Conservation (phyloP, 1,139 yeast species). For the Taphrina betulina region DNA sequence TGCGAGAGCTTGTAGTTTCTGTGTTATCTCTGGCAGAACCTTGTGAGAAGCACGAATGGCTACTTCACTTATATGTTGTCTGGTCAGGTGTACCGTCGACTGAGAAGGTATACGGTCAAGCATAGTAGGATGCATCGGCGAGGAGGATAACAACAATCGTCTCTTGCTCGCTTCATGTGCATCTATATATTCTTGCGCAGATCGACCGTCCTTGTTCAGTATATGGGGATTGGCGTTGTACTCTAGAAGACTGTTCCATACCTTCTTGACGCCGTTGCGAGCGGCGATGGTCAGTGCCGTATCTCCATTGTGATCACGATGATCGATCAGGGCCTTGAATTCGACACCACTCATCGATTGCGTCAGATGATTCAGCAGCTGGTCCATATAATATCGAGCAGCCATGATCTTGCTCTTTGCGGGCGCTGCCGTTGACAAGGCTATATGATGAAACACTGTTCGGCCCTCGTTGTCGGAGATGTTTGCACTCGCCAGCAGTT, state of each 20-base stretch:
- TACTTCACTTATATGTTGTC: slow-evolving; percentile 49
- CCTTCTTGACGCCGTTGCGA: slow-evolving; percentile 70
- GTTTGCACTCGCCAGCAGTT: slow-evolving; percentile 72
- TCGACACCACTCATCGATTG: slow-evolving; percentile 58
- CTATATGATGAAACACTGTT: slow-evolving; percentile 90
- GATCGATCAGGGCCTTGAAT: slow-evolving; percentile 72
- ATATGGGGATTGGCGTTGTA: slow-evolving; percentile 73
- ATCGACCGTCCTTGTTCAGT: slow-evolving; percentile 66
- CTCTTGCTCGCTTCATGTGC: slow-evolving; percentile 33
- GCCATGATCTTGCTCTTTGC: slow-evolving; percentile 68
- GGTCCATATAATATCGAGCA: slow-evolving; percentile 76
- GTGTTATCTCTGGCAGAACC: slow-evolving; percentile 49
- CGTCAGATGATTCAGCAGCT: slow-evolving; percentile 80
- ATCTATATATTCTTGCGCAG: slow-evolving; percentile 68
- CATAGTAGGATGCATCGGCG: slow-evolving; percentile 14
- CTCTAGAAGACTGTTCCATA: slow-evolving; percentile 68
- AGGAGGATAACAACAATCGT: slow-evolving; percentile 15
- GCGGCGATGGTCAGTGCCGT: slow-evolving; percentile 85
- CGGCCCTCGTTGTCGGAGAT: slow-evolving; percentile 74
- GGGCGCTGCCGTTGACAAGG: slow-evolving; percentile 68
- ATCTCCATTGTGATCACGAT: slow-evolving; percentile 81
- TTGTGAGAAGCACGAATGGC: slow-evolving; percentile 54
- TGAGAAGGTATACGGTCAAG: slow-evolving; percentile 7
- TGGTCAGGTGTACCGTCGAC: slow-evolving; percentile 28
- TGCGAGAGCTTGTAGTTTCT: slow-evolving; percentile 56